phyloP scores from a whole-genome alignment of 2,329 filamentous ascomycete species.

The Taxawa tesnikishii region DNA sequence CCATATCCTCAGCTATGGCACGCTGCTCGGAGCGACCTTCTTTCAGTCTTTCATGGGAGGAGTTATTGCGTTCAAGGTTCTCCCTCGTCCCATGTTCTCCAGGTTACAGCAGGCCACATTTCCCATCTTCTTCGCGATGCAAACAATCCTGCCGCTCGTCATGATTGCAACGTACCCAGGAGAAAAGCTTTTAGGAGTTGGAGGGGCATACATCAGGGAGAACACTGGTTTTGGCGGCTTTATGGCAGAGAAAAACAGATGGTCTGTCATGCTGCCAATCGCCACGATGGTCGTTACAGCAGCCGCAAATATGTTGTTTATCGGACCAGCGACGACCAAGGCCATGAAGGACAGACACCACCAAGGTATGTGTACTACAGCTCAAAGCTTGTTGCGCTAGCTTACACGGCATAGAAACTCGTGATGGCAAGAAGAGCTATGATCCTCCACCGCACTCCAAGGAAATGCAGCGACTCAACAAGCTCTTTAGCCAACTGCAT shows the following conservation, averaged over 20 bases:
- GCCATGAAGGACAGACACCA: constrained; percentile 64
- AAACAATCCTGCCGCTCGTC: constrained; percentile 60
- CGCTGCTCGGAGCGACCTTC: constrained; percentile 72
- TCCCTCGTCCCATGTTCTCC: constrained; percentile 71
- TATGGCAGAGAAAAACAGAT: constrained; percentile 47
- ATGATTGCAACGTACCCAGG: constrained; percentile 72
- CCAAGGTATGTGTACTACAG: constrained; percentile 50
- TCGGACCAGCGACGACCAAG: constrained; percentile 65
- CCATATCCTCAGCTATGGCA: constrained; percentile 69
- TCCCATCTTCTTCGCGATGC: constrained; percentile 78
- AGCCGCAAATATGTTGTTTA: constrained; percentile 54
- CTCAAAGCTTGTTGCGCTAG: not conserved
- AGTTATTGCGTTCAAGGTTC: constrained; percentile 61
- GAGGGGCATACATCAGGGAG: constrained; percentile 11
- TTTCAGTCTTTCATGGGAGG: constrained; percentile 75
- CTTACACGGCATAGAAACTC: constrained; percentile 45
- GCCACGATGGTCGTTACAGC: constrained; percentile 58
- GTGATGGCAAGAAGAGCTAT: constrained; percentile 79
- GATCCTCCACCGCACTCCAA: constrained; percentile 67
- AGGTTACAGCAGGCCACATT: constrained; percentile 71
- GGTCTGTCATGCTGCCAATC: constrained; percentile 56
- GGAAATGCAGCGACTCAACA: constrained; percentile 74
- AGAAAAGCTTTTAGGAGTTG: constrained; percentile 22
- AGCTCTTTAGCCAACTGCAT: constrained; percentile 66
- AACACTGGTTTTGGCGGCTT: constrained; percentile 24